Evolutionary conservation across 108 stramenopile species (phyloP), one percentile per base, ranked within the genome.

Genomic region (Parmales sp.): DNA sequence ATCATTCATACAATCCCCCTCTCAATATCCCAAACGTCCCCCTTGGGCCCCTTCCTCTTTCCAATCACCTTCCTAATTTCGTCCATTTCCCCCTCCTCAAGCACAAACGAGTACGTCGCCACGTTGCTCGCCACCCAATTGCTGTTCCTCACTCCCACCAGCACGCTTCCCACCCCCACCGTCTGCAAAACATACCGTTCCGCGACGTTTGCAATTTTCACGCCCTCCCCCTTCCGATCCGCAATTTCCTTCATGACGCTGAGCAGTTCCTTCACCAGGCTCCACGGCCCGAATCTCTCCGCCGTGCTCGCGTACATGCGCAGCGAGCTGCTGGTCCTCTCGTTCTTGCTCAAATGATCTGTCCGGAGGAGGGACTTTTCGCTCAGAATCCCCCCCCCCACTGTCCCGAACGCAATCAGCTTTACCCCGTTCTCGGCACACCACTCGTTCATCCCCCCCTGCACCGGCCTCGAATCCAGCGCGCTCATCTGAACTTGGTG

Each of bases 1-100:
- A 51, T 22, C n/a, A 18, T 36, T 31, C 75, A 79, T 7, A 73
- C 67, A n/a, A 39, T 51, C 13, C 82, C 82, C 29, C 82, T 54
- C 69, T 83, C 82, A 37, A 80, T 73, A 44, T 83, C 78, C 82
- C 82, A 83, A 0, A 83, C 82, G 49, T 83, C 82, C 13, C 81
- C 78, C 38, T 63, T 36, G 18, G 78, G 78, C 11, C 80, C 80
- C 20, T 76, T 78, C 68, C 83, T 51, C 31, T 80, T 83, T 1
- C 66, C 72, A 1, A 83, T 69, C 8, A 83, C 72, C 18, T 50
- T 39, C 23, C 75, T 54, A 39, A 83, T 83, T 9, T 72, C 79
- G 39, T 75, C 78, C 26, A 45, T 72, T 68, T 83, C 82, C n/a
- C 60, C 79, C 44, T 60, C 37, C 43, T 48, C 74, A 19, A 83